A percentile compares a stretch with the other conserved stretches of the same genome.
phyloP scores from a whole-genome alignment of 352 stramenopile species.

The Pythium dissotocum region DNA sequence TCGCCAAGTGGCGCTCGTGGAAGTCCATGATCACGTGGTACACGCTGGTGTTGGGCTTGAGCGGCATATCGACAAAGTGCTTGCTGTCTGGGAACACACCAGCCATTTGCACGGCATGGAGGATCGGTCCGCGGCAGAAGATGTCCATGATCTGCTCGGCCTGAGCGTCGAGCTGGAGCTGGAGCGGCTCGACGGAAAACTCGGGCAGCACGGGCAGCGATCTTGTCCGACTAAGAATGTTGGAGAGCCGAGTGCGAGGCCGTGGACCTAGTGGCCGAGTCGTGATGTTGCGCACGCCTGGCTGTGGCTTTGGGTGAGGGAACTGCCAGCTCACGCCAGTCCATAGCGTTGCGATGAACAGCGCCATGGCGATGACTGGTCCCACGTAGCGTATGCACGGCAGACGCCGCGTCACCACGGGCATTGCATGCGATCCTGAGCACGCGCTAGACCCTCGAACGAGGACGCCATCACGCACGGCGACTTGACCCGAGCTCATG shows the following conservation, averaged over 20 bases:
- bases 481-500: slow-evolving; percentile 5
- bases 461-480: slow-evolving; percentile 4
- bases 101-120: slow-evolving; percentile 73
- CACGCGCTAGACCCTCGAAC: too few relatives aligned
- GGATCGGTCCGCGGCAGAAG: slow-evolving; percentile 65
- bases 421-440: too few relatives aligned
- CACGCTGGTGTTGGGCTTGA: slow-evolving; percentile 75
- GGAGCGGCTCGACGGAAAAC: slow-evolving; percentile 22
- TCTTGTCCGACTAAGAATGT: background rate
- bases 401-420: background rate
- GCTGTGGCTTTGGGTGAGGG: slow-evolving; percentile 7
- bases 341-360: slow-evolving; percentile 25
- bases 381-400: slow-evolving; percentile 9
- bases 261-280: slow-evolving; percentile 5
- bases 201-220: slow-evolving; percentile 23
- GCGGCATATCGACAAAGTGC: slow-evolving; percentile 93
- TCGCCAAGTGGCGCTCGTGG: slow-evolving; percentile 45
- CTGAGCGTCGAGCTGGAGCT: slow-evolving; percentile 41
- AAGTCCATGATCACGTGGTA: slow-evolving; percentile 79
- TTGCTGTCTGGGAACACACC: slow-evolving; percentile 90
- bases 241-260: background rate
- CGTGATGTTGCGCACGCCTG: slow-evolving; percentile 17
- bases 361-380: slow-evolving; percentile 19
- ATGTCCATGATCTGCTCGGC: slow-evolving; percentile 69
- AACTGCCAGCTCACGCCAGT: slow-evolving; percentile 16